Conservation (phyloP, 2,329 filamentous ascomycete genomes). For the Thielaviopsis punctulata region DNA sequence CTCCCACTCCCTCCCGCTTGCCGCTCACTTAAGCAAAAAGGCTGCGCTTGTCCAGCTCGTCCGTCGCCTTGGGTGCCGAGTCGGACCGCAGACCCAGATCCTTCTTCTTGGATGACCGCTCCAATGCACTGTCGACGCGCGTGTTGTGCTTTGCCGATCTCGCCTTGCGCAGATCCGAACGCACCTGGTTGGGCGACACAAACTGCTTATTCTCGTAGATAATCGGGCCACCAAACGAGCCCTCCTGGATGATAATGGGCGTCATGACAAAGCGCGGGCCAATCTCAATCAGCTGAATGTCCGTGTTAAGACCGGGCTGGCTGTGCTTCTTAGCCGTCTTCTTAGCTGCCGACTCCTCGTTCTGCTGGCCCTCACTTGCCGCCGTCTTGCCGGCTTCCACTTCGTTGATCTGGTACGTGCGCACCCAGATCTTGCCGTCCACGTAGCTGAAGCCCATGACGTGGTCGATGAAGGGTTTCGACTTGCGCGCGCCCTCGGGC, state of each 20-base stretch:
- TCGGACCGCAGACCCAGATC: conserved; percentile 57
- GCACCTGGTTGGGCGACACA: conserved; percentile 86
- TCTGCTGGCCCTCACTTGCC: conserved; percentile 25
- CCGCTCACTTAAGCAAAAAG: conserved; percentile 57
- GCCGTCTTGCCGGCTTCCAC: conserved; percentile 42
- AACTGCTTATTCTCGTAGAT: conserved; percentile 98
- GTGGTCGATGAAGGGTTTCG: conserved; percentile 91
- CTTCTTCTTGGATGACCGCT: conserved; percentile 56
- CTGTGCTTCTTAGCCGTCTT: conserved; percentile 22
- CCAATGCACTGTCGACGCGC: conserved; percentile 55
- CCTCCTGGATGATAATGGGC: conserved; percentile 88
- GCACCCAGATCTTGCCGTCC: conserved; percentile 89
- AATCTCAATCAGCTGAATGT: conserved; percentile 77
- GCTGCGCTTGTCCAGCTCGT: conserved; percentile 59
- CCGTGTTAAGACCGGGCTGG: conserved; percentile 40
- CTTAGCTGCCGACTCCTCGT: conserved; percentile 20
- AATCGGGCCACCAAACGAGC: conserved; percentile 85
- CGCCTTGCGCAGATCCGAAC: conserved; percentile 58
- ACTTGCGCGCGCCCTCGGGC: conserved; percentile 69
- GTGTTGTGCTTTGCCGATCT: conserved; percentile 66
- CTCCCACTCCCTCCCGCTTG: too few relatives aligned
- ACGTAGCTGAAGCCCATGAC: conserved; percentile 84
- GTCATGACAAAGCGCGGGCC: conserved; percentile 85
- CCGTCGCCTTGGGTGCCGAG: conserved; percentile 41
- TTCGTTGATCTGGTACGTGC: conserved; percentile 86